A percentile compares a stretch with the other conserved stretches of the same genome.
Evolutionary conservation across 1,284 basidiomycete species (phyloP).

Genomic region (Laetiporus sulphureus): DNA sequence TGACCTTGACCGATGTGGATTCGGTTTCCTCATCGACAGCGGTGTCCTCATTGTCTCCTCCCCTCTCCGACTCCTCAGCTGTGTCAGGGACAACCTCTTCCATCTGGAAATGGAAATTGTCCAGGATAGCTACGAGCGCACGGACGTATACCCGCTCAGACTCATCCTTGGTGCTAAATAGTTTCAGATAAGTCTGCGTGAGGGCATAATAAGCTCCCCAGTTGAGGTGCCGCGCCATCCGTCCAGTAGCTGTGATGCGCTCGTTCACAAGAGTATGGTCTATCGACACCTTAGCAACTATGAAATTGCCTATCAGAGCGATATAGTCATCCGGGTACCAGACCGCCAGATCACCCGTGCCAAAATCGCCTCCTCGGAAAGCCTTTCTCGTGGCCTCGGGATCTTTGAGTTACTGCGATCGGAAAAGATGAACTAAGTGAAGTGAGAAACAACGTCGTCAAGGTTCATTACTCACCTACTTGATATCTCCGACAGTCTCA

Average conservation of each 20-base stretch:
- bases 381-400: constrained; percentile 72
- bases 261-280: constrained; percentile 94
- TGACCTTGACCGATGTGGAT: background rate
- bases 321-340: constrained; percentile 73
- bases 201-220: constrained; percentile 87
- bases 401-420: constrained; percentile 77
- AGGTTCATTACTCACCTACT: constrained; percentile 43
- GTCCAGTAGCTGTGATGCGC: constrained; percentile 75
- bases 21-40: background rate
- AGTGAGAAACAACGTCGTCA: background rate
- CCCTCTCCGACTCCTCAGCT: constrained; percentile 27
- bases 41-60: constrained; percentile 22
- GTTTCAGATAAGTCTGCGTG: constrained; percentile 78
- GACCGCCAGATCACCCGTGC: constrained; percentile 83
- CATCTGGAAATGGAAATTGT: constrained; percentile 91
- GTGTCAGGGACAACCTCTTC: constrained; percentile 32
- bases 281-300: constrained; percentile 60
- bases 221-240: constrained; percentile 64
- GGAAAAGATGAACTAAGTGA: background rate
- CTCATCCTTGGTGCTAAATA: constrained; percentile 66
- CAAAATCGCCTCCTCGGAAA: constrained; percentile 73
- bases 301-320: constrained; percentile 76
- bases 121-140: constrained; percentile 79
- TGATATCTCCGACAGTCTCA: constrained; percentile 79
- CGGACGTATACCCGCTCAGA: constrained; percentile 85